Evolutionary conservation across 306 rosid genomes (phyloP).

Genomic region (Senna tora): DNA sequence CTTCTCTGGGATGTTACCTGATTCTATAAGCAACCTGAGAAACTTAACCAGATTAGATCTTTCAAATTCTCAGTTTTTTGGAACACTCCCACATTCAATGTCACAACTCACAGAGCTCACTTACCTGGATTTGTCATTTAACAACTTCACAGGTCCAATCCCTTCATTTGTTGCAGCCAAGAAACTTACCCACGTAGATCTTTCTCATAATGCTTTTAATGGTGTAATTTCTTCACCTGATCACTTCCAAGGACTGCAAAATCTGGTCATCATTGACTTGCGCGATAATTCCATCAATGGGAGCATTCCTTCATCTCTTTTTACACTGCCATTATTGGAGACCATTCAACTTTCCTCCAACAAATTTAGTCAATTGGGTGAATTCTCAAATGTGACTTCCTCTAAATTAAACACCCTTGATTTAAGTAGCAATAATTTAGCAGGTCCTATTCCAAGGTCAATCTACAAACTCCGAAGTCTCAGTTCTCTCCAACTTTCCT

Average conservation of each 20-base stretch:
- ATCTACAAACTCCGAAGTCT: slow-evolving; percentile 46
- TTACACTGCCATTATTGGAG: slow-evolving; percentile 38
- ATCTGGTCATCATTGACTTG: slow-evolving; percentile 34
- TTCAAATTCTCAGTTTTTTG: not conserved
- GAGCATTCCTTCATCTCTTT: slow-evolving; percentile 46
- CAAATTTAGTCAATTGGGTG: slow-evolving; percentile 39
- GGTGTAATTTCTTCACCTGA: slow-evolving; percentile 40
- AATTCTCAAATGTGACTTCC: slow-evolving; percentile 16
- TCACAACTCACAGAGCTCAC: slow-evolving; percentile 1
- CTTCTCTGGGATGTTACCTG: not conserved
- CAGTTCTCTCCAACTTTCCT: slow-evolving; percentile 47
- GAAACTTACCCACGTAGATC: not conserved
- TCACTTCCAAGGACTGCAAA: slow-evolving; percentile 37
- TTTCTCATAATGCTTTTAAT: not conserved
- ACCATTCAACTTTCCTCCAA: slow-evolving; percentile 41
- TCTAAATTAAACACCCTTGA: slow-evolving; percentile 46
- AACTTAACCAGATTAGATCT: not conserved
- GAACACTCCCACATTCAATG: not conserved
- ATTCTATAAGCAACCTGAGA: not conserved
- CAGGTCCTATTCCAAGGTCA: slow-evolving; percentile 49
- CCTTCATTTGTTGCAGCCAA: not conserved
- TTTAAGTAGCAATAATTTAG: slow-evolving; percentile 52
- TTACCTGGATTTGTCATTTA: not conserved
- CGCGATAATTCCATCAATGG: slow-evolving; percentile 36
- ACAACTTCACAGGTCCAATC: not conserved